Percentiles rank a stretch among this genome's conserved stretches.
These are phyloP conservation scores for Populus ilicifolia DNA, from an alignment of 345 rosid species.

Conservation along the genomic window DNA sequence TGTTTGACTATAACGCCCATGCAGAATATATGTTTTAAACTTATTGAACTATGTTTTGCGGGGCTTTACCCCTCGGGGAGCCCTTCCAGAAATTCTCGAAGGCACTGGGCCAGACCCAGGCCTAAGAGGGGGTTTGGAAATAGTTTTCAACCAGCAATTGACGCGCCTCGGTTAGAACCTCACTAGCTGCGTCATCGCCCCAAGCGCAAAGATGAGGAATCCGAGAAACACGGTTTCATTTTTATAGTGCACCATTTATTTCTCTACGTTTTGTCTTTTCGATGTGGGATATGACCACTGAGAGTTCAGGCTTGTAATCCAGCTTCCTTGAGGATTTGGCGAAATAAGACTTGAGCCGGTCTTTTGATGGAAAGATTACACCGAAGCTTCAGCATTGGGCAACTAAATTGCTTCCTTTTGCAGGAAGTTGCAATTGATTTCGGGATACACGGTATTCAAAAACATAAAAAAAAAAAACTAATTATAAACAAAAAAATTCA, in stretches of 20 bases:
- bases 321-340: background rate
- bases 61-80: slow-evolving; percentile 30
- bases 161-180: slow-evolving; percentile 22
- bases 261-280: background rate
- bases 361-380: too few species aligned
- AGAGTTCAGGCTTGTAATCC: too few species aligned
- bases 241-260: background rate
- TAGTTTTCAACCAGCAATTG: slow-evolving; percentile 48
- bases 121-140: slow-evolving; percentile 43
- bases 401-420: too few species aligned
- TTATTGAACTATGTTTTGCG: background rate
- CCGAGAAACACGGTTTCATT: accelerated
- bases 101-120: slow-evolving; percentile 20
- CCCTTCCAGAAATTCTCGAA: slow-evolving; percentile 47
- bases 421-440: too few species aligned
- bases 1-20: too few species aligned
- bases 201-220: background rate
- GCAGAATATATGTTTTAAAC: too few species aligned
- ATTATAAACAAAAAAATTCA: too few species aligned
- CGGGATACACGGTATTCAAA: too few species aligned
- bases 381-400: too few species aligned
- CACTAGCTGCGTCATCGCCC: slow-evolving; percentile 39
- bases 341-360: background rate
- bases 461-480: too few species aligned
- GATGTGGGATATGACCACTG: background rate